Conservation (phyloP, 441 rosid species). For the Erodium texanum region DNA sequence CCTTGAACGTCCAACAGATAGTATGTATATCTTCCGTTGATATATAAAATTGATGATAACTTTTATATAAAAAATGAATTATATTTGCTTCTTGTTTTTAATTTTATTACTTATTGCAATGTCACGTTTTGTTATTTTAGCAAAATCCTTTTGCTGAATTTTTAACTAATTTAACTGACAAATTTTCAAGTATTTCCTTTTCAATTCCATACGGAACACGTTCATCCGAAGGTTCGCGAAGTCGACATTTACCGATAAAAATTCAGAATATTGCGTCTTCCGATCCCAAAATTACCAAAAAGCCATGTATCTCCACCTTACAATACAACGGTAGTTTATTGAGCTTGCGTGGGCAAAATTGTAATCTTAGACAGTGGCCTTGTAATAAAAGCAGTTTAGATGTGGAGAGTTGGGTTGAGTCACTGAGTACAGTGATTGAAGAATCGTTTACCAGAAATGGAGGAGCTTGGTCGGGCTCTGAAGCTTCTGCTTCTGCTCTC, state of each 20-base stretch:
- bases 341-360: background rate
- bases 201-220: background rate
- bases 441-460: slow-evolving; percentile 16
- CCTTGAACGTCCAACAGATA: too few relatives aligned
- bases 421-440: background rate
- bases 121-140: background rate
- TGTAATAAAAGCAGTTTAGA: slow-evolving; percentile 3
- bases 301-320: background rate
- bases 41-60: too few relatives aligned
- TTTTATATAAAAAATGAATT: too few relatives aligned
- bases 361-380: background rate
- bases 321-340: background rate
- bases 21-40: too few relatives aligned
- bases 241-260: background rate
- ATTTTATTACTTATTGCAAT: too few relatives aligned
- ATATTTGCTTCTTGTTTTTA: too few relatives aligned
- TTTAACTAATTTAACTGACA: background rate
- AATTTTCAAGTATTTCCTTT: background rate
- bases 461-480: background rate
- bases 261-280: background rate
- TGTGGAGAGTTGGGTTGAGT: background rate
- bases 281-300: background rate
- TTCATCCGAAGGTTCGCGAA: slow-evolving; percentile 2
- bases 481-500: slow-evolving; percentile 18
- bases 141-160: background rate